Base-by-base conservation (phyloP, 2,329 filamentous ascomycete genomes). In the Beauveria rudraprayagi region DNA sequence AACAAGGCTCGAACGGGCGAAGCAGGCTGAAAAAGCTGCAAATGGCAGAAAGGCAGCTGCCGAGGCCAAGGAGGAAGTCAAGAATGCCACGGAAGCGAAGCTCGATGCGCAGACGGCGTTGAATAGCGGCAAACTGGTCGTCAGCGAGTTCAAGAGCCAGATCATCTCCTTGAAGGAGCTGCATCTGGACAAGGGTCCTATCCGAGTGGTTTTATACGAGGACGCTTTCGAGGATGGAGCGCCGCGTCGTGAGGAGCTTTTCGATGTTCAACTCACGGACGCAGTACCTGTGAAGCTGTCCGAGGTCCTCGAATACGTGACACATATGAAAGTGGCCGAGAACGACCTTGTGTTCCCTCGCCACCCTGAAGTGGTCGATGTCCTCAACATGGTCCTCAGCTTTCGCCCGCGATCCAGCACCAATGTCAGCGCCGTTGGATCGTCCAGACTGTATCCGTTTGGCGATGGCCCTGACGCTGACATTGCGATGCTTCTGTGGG, bases 301-400 rank as follows among this genome's bases (percentile, higher is more conserved):
- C 1, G 69, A 71, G 0, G 67, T 84, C n/a, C 63, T 76, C n/a
- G 64, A 70, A 0, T 84, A 82, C 66, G 64, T 82, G 17, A 67
- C 62, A 3, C 76, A 76, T 4, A 78, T 80, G 72, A 63, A 69
- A 0, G 76, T 79, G 47, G 66, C 68, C 4, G 67, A 70, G 0
- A 67, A 70, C 3, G 72, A 76, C 11, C 62, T 65, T 1, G 65
- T 68, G 0, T 83, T 81, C 50, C 82, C 81, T 14, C 80, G 79
- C 63, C 81, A 77, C 51, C 73, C 74, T 1, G 76, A 78, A 3
- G 72, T 74, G 9, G 71, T 83, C 16, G 78, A 83, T 63, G 79
- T 78, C 1, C 69, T 85, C n/a, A 79, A 78, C 53, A 73, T 83
- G 47, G 76, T 85, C 48, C 71, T 83, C 3, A 80, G 80, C 2